Base-by-base conservation (phyloP, 306 rosid species). In the Cucumis melo region DNA sequence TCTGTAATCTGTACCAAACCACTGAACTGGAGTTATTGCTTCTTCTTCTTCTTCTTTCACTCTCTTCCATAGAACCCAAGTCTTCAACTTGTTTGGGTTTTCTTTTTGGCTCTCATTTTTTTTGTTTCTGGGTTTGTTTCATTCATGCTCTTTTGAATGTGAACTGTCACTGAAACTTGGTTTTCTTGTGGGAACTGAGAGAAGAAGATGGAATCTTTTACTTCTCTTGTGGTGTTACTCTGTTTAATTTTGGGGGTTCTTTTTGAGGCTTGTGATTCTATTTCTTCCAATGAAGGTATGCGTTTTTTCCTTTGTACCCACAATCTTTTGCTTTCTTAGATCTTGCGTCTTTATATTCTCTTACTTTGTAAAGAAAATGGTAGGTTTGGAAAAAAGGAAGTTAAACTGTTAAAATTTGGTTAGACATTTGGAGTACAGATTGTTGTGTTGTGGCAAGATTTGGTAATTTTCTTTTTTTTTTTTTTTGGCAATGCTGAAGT, bases 231-330 rank as follows among this genome's bases (percentile, higher is more conserved):
- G 81, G 82, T 77, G 82, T 58, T 88, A 74, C 80, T 87, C 55
- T 61, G 78, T 83, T 83, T 89, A 13, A 67, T 86, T 74, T 80
- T 51, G 46, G 83, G 80, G 38, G 73, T 85, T 77, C 81, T 83
- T 75, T 77, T 84, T 53, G 85, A 74, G 83, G 78, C 66, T 56
- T 83, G 91, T 73, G 84, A 86, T 65, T 79, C 87, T 32, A 78
- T 87, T 70, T 81, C 88, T 76, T 68, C 85, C 50, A 81, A 84
- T 24, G 99, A 95, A 90, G 98, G 99, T 95, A 70, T 27, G 77
- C 64, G 48, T 81, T 78, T 78, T 62, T 72, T 44, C 51, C 7
- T 74, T 63, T 16, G 24, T 68, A 32, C 9, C 9, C 57, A 20
- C 29, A 11, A 36, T 81, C 76, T 21, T 38, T 76, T 74, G 53